A percentile compares a stretch with the other conserved stretches of the same genome.
Evolutionary conservation across 805 yeast genomes (phyloP).

Genomic region (Metschnikowia hibisci): DNA sequence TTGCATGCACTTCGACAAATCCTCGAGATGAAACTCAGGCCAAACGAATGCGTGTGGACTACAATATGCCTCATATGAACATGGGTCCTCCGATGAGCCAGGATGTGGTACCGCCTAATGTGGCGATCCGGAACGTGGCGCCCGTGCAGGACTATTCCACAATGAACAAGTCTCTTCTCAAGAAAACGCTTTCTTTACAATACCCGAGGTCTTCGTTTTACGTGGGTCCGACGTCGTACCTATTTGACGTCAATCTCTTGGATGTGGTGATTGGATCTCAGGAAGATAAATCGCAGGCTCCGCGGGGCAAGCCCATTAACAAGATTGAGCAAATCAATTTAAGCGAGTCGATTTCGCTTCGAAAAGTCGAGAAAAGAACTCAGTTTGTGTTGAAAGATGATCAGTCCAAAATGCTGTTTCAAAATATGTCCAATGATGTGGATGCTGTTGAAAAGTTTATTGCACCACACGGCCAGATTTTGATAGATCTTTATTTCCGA

Average conservation of each 20-base stretch:
- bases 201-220: constrained; percentile 87
- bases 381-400: constrained; percentile 82
- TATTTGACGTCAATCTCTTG: constrained; percentile 69
- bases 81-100: constrained; percentile 12
- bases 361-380: constrained; percentile 74
- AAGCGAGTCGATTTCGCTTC: constrained; percentile 57
- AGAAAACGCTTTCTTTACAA: constrained; percentile 70
- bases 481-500: constrained; percentile 77
- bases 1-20: constrained; percentile 65
- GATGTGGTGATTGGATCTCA: constrained; percentile 50
- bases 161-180: constrained; percentile 59
- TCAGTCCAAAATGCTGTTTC: constrained; percentile 63
- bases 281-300: constrained; percentile 13
- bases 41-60: constrained; percentile 29
- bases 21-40: constrained; percentile 41
- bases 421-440: constrained; percentile 67
- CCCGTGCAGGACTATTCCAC: constrained; percentile 67
- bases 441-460: constrained; percentile 82
- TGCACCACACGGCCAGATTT: constrained; percentile 86
- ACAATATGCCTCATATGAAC: constrained; percentile 5
- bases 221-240: constrained; percentile 78
- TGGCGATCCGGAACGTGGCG: constrained; percentile 47
- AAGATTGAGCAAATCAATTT: constrained; percentile 79
- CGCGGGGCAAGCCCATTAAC: constrained; percentile 22
- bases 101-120: constrained; percentile 35